Percentiles rank a stretch among this genome's conserved stretches.
Conservation (phyloP, 257 asterid species). For the Nemophila menziesii region DNA sequence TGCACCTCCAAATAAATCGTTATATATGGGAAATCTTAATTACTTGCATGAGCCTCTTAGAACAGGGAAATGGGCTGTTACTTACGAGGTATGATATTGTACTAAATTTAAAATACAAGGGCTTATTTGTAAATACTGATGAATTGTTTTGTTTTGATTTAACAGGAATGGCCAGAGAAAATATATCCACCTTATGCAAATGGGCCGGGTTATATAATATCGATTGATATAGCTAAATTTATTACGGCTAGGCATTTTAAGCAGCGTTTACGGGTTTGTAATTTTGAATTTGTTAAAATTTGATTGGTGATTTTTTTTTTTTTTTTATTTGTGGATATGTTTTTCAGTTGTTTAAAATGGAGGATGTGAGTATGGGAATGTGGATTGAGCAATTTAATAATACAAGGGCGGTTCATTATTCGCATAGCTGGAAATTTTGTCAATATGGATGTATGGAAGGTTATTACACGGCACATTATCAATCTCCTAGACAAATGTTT, state of each 20-base stretch:
- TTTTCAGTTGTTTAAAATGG: constrained; percentile 97
- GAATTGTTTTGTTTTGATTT: too few relatives aligned
- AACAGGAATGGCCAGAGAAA: constrained; percentile 99
- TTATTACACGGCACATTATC: constrained; percentile 93
- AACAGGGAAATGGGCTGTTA: constrained; percentile 93
- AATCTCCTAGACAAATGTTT: constrained; percentile 87
- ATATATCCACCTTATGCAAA: constrained; percentile 91
- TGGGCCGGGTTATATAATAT: constrained; percentile 90
- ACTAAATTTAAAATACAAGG: too few relatives aligned
- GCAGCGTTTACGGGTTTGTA: constrained; percentile 54
- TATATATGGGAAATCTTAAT: constrained; percentile 93
- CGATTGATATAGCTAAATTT: constrained; percentile 69
- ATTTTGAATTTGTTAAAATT: not conserved
- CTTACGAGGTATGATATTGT: constrained; percentile 54
- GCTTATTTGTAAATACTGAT: too few relatives aligned
- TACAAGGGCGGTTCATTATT: constrained; percentile 45
- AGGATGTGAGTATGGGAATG: constrained; percentile 99
- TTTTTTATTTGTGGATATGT: not conserved
- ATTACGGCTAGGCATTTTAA: constrained; percentile 58
- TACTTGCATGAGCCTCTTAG: constrained; percentile 89
- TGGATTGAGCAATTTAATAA: constrained; percentile 89
- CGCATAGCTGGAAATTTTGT: constrained; percentile 80
- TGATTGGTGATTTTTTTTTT: not conserved
- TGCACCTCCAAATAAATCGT: constrained; percentile 36
- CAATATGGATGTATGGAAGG: constrained; percentile 85